Evolutionary conservation across 2,329 filamentous ascomycete genomes (phyloP), one percentile per base, ranked within the genome.

Genomic region (Colletotrichum euphorbiae): DNA sequence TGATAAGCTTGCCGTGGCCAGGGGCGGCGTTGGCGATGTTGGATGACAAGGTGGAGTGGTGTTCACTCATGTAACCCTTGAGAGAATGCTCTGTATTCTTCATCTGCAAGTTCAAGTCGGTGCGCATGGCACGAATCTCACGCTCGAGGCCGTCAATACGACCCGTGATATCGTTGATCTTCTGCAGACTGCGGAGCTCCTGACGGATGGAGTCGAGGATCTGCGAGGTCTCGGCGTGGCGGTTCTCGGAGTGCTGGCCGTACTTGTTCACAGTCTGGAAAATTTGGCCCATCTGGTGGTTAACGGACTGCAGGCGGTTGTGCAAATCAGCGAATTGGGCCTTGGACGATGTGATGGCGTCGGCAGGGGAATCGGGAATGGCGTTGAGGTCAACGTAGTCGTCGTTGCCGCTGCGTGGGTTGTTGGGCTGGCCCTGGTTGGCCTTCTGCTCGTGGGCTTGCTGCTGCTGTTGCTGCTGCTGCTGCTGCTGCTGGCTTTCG

Each of bases 271-370:
- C 78, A 63, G 88, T 80, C 46, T 84, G 84, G 78, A 88, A 89
- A 64, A 93, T 82, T 72, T 85, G 85, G 19, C 84, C 84, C 46
- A 93, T 81, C 74, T 91, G 89, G 79, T 93, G 90, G 77, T 89
- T 89, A 67, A 93, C 83, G 72, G 83, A 85, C 78, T 94, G 93
- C 17, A 98, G 82, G 36, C 94, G 91, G 81, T 91, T 91, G 82
- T 97, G 91, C 13, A 98, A 85, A 76, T 98, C 94, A 38, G 86
- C 85, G 76, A 98, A 95, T 78, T 97, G 93, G 12, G 81, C 80
- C 72, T 80, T 80, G 71, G 85, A 85, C 50, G 80, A 83, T 21
- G 80, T 79, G 74, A 85, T 85, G 36, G 76, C 74, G 52, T 85
- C 81, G 57, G 87, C 78, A 38, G 80, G 75, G 65, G 81, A 72